Conservation (phyloP, 495 filamentous ascomycete species). For the Durotheca rogersii region DNA sequence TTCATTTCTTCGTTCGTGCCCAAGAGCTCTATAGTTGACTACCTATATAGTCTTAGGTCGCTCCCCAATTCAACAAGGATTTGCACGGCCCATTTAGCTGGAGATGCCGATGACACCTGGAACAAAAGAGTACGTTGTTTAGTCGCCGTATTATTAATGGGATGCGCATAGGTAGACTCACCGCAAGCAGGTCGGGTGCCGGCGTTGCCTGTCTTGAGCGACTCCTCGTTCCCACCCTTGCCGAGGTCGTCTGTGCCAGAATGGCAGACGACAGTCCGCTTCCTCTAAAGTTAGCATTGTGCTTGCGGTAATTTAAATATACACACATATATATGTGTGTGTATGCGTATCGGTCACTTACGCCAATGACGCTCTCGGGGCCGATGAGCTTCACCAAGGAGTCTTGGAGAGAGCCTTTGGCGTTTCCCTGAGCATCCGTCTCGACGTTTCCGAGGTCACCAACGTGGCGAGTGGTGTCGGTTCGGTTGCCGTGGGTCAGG, state of each 20-base stretch:
- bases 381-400: slow-evolving; percentile 90
- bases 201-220: slow-evolving; percentile 96
- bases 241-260: slow-evolving; percentile 94
- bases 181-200: slow-evolving; percentile 91
- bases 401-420: slow-evolving; percentile 74
- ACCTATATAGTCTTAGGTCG: slow-evolving; percentile 1
- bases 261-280: slow-evolving; percentile 96
- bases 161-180: slow-evolving; percentile 42
- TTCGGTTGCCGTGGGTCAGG: slow-evolving; percentile 88
- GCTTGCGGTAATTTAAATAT: neutral
- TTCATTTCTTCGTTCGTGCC: no score
- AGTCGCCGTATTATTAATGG: neutral
- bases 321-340: no score
- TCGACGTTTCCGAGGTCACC: slow-evolving; percentile 97
- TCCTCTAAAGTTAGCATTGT: slow-evolving; percentile 11
- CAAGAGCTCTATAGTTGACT: no score
- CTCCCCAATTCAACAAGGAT: neutral
- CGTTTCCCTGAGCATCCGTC: slow-evolving; percentile 87
- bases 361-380: slow-evolving; percentile 90
- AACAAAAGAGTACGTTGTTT: slow-evolving; percentile 19
- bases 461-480: slow-evolving; percentile 82
- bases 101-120: slow-evolving; percentile 88
- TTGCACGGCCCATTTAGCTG: slow-evolving; percentile 49
- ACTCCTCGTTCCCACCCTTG: slow-evolving; percentile 84
- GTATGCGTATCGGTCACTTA: slow-evolving; percentile 54